Evolutionary conservation across 768 basidiomycete genomes (phyloP).

Genomic region (Pisolithus orientalis): DNA sequence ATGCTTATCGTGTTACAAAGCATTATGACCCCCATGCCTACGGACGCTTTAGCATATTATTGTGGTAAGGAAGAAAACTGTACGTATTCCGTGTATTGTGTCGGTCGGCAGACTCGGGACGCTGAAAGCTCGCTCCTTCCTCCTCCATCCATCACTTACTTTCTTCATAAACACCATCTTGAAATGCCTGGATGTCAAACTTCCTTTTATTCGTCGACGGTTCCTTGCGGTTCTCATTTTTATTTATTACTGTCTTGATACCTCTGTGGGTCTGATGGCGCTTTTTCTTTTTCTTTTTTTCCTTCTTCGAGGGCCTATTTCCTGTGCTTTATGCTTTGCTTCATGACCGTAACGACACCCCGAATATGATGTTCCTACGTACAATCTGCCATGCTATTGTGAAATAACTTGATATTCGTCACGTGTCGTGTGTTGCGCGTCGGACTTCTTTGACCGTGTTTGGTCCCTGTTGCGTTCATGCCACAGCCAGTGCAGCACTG

Average conservation of each 20-base stretch:
- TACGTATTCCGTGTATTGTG: constrained; percentile 4
- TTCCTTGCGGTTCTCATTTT: too few relatives aligned
- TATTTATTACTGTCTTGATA: too few relatives aligned
- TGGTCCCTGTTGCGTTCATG: constrained; percentile 6
- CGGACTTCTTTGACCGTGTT: constrained; percentile 17
- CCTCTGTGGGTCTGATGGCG: too few relatives aligned
- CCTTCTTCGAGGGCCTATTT: too few relatives aligned
- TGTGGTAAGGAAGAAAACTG: constrained; percentile 11
- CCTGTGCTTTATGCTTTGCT: too few relatives aligned
- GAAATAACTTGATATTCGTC: constrained; percentile 16
- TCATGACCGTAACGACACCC: too few relatives aligned
- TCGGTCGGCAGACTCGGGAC: constrained; percentile 5
- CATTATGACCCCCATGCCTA: constrained; percentile 24
- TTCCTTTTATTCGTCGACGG: constrained; percentile 1
- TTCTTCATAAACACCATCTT: neutral
- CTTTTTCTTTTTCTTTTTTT: too few relatives aligned
- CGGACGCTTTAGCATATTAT: constrained; percentile 21
- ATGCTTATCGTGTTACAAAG: constrained; percentile 8
- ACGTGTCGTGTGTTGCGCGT: constrained; percentile 12
- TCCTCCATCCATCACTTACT: constrained; percentile 5
- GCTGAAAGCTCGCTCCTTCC: constrained; percentile 11
- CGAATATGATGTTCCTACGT: too few relatives aligned
- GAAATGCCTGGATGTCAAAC: constrained; percentile 4
- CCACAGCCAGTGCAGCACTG: neutral
- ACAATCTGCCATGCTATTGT: neutral